These are phyloP conservation scores for Aspergillus floridensis DNA, from an alignment of 2,329 filamentous ascomycete species.

Conservation along the genomic window DNA sequence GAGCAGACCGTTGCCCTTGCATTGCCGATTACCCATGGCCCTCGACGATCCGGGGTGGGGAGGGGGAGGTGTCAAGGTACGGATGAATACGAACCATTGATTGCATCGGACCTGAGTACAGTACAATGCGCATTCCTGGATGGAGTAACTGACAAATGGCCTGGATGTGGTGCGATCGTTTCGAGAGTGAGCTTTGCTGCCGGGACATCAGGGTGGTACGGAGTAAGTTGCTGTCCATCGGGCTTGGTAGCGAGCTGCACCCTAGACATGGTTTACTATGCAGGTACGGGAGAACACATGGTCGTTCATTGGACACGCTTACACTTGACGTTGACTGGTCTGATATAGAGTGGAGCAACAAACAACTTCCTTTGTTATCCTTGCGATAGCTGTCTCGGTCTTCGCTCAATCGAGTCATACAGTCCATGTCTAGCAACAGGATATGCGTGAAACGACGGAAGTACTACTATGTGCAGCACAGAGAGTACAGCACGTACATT, in stretches of 20 bases:
- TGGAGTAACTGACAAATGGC: background rate
- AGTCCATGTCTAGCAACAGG: background rate
- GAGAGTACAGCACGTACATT: background rate
- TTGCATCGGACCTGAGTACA: background rate
- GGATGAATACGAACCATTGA: background rate
- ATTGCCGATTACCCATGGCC: slow-evolving; percentile 1
- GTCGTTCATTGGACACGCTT: background rate
- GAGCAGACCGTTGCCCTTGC: slow-evolving; percentile 1
- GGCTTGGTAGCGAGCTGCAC: background rate
- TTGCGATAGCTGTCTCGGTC: background rate
- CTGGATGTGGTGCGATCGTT: background rate
- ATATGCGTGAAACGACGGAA: background rate
- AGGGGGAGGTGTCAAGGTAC: background rate
- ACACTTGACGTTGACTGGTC: background rate
- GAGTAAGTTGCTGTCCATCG: background rate
- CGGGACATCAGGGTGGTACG: background rate
- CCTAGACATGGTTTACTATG: background rate
- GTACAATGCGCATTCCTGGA: too few relatives aligned
- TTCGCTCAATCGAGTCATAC: background rate
- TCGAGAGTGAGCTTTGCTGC: background rate
- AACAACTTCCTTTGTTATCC: background rate
- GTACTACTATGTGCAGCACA: too few relatives aligned
- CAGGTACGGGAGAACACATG: slow-evolving; percentile 1
- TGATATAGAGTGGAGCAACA: background rate
- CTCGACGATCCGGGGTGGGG: background rate